Evolutionary conservation across 306 rosid species (phyloP).

Genomic region (Crotalaria pallida): DNA sequence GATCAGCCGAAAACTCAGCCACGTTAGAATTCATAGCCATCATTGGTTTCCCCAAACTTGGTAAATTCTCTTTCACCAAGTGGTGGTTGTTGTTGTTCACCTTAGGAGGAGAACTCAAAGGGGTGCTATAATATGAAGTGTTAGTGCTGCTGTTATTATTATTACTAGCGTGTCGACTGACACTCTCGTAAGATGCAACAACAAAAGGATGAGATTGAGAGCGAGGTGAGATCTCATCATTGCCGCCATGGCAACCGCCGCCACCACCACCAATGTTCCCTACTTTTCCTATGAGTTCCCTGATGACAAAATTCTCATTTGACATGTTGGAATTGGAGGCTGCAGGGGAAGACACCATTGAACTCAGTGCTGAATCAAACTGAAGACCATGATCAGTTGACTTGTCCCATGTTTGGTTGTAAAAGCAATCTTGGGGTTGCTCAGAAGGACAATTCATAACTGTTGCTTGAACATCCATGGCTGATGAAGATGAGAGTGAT

Average conservation of each 20-base stretch:
- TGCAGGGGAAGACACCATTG: slow-evolving; percentile 56
- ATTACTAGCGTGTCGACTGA: too few species aligned
- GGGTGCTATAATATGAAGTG: slow-evolving; percentile 58
- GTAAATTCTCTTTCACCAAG: slow-evolving; percentile 31
- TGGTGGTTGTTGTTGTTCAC: slow-evolving; percentile 28
- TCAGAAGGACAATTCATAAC: slow-evolving; percentile 38
- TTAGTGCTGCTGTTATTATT: slow-evolving; percentile 38
- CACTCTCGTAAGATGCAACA: background rate
- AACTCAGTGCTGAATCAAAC: slow-evolving; percentile 60
- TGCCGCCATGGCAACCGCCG: slow-evolving; percentile 18
- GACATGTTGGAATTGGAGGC: slow-evolving; percentile 48
- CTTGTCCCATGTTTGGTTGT: slow-evolving; percentile 46
- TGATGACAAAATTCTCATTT: slow-evolving; percentile 37
- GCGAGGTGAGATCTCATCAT: slow-evolving; percentile 36
- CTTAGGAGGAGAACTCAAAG: slow-evolving; percentile 67
- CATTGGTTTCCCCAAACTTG: slow-evolving; percentile 31
- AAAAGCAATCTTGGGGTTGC: slow-evolving; percentile 45
- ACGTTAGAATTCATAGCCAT: slow-evolving; percentile 56
- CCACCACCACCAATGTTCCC: slow-evolving; percentile 29
- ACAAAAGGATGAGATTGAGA: slow-evolving; percentile 21
- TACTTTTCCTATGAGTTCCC: slow-evolving; percentile 50
- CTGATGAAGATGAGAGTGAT: slow-evolving; percentile 34
- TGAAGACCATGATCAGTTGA: slow-evolving; percentile 36
- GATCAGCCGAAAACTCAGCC: slow-evolving; percentile 70
- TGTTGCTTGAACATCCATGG: slow-evolving; percentile 45